phyloP scores from a whole-genome alignment of 345 rosid genomes.

The Eucalyptus marginata region DNA sequence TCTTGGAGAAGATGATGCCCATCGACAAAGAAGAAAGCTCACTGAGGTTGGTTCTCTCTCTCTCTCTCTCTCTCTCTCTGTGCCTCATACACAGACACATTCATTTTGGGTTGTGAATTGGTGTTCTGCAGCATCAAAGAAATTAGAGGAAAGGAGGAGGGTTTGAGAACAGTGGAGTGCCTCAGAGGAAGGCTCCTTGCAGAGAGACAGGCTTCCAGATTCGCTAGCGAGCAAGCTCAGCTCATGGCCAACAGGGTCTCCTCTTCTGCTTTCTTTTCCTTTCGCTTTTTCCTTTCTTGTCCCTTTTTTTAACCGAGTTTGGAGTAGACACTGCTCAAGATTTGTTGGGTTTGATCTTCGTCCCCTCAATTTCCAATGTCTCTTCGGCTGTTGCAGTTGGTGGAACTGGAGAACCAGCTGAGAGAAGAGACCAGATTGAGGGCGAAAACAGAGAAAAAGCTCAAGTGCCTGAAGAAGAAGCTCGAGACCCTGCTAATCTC shows the following conservation, averaged over 20 bases:
- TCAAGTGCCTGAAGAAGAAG: conserved; percentile 40
- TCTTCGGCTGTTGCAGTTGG: conserved; percentile 18
- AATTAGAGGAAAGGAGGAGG: background rate
- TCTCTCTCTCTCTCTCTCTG: background rate
- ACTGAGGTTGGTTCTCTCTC: background rate
- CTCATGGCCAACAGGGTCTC: conserved; percentile 47
- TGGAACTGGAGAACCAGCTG: conserved; percentile 45
- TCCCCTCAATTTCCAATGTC: background rate
- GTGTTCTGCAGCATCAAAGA: background rate
- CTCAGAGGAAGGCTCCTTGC: conserved; percentile 77
- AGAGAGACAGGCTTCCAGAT: conserved; percentile 75
- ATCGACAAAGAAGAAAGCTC: background rate
- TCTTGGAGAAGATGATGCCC: background rate
- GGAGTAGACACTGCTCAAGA: background rate
- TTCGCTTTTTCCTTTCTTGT: background rate
- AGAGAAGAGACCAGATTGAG: conserved; percentile 55
- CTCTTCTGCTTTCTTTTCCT: background rate
- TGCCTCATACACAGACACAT: background rate
- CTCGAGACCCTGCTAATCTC: conserved; percentile 37
- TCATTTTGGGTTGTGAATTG: background rate
- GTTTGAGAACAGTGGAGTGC: conserved; percentile 49
- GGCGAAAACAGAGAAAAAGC: conserved; percentile 62
- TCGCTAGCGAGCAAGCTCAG: conserved; percentile 53
- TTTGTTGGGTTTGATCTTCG: background rate
- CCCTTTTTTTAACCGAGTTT: background rate